Evolutionary conservation across 2,329 filamentous ascomycete genomes (phyloP).

Genomic region (Venturia carpophila): DNA sequence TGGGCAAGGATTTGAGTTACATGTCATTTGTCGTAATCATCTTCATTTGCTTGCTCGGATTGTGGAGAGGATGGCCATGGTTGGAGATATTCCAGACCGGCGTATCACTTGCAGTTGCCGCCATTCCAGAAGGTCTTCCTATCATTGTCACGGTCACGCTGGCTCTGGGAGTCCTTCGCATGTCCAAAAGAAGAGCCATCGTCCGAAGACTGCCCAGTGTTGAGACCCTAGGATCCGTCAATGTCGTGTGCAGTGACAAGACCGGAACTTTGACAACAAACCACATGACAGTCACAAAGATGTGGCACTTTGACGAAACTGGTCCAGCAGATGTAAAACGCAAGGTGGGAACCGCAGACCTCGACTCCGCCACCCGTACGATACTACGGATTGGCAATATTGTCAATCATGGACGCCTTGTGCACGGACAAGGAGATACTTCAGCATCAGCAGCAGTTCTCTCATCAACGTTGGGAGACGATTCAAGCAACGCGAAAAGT

Average conservation of each 20-base stretch:
- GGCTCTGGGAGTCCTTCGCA: conserved; percentile 86
- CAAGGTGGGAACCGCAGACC: conserved; percentile 46
- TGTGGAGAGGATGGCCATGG: conserved; percentile 79
- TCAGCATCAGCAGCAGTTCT: conserved; percentile 68
- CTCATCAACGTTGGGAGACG: conserved; percentile 68
- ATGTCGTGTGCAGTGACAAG: conserved; percentile 99
- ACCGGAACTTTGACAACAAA: conserved; percentile 93
- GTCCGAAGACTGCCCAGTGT: conserved; percentile 94
- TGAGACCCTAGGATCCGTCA: conserved; percentile 95
- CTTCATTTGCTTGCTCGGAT: conserved; percentile 83
- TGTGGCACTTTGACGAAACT: conserved; percentile 81
- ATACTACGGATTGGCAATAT: conserved; percentile 91
- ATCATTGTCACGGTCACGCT: conserved; percentile 98
- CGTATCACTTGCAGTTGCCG: conserved; percentile 90
- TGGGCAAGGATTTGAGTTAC: conserved; percentile 92
- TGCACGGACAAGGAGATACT: conserved; percentile 57
- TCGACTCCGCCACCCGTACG: conserved; percentile 66
- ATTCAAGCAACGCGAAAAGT: conserved; percentile 60
- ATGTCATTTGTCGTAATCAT: conserved; percentile 93
- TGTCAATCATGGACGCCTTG: conserved; percentile 84
- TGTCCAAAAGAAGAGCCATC: conserved; percentile 93
- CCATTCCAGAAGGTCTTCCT: conserved; percentile 89
- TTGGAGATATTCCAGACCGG: conserved; percentile 97
- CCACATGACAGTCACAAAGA: conserved; percentile 94
- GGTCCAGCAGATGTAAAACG: conserved; percentile 50